phyloP scores from a whole-genome alignment of 805 yeast genomes.

The Spathaspora arborariae region DNA sequence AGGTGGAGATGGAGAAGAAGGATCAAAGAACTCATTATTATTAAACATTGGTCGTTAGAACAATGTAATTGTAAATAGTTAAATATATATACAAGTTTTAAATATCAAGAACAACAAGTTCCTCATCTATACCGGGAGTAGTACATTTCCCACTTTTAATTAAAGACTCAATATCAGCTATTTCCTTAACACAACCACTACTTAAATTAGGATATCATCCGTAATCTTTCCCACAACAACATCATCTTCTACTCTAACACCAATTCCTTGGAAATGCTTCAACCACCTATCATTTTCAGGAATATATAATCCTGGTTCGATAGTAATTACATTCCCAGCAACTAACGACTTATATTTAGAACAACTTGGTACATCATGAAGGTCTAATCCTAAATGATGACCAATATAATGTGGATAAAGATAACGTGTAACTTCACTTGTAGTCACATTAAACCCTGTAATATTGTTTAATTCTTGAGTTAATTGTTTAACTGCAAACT shows the following conservation, averaged over 20 bases:
- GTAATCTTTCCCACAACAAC: slow-evolving; percentile 68
- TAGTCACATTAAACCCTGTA: slow-evolving; percentile 57
- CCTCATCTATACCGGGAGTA: slow-evolving; percentile 40
- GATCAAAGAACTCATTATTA: slow-evolving; percentile 51
- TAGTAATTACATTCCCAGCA: slow-evolving; percentile 81
- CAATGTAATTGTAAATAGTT: slow-evolving; percentile 1
- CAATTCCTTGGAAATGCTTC: slow-evolving; percentile 76
- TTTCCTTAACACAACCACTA: slow-evolving; percentile 80
- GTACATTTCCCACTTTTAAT: slow-evolving; percentile 55
- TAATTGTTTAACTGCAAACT: slow-evolving; percentile 56
- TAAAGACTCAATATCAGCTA: slow-evolving; percentile 71
- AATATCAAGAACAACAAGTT: slow-evolving; percentile 26
- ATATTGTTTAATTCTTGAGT: slow-evolving; percentile 63
- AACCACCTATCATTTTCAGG: slow-evolving; percentile 77
- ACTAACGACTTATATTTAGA: slow-evolving; percentile 53
- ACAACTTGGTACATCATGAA: slow-evolving; percentile 72
- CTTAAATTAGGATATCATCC: slow-evolving; percentile 56
- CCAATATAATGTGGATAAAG: slow-evolving; percentile 94
- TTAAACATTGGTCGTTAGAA: slow-evolving; percentile 64
- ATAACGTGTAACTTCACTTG: slow-evolving; percentile 46
- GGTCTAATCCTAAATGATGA: slow-evolving; percentile 90
- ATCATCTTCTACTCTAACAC: slow-evolving; percentile 93
- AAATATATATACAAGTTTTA: slow-evolving; percentile 5
- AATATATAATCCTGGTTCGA: slow-evolving; percentile 94
- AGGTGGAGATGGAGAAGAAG: slow-evolving; percentile 26